phyloP scores from a whole-genome alignment of 441 rosid genomes.

The Cnidoscolus chayamansa region DNA sequence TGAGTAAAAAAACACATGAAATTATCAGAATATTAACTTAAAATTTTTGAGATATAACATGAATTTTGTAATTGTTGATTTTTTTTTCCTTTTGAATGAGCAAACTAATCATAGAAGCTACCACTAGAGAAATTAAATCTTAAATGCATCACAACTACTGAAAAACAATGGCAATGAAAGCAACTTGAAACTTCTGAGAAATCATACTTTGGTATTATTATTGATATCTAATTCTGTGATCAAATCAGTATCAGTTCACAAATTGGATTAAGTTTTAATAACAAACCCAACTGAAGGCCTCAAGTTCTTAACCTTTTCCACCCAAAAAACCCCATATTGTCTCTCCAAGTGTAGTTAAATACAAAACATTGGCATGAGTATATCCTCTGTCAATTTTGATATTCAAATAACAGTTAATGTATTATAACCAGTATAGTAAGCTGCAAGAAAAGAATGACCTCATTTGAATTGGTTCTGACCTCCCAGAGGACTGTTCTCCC shows the following conservation, averaged over 20 bases:
- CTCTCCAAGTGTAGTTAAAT: not conserved
- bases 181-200: not conserved
- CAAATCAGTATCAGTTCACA: constrained; percentile 1
- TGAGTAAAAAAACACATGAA: too few relatives aligned
- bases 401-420: not conserved
- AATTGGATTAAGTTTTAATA: not conserved
- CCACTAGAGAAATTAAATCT: too few relatives aligned
- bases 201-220: constrained; percentile 1
- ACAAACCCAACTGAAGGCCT: not conserved
- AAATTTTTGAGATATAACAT: too few relatives aligned
- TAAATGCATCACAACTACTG: too few relatives aligned
- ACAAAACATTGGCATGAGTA: not conserved
- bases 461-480: not conserved
- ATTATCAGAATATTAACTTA: too few relatives aligned
- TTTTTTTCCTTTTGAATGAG: too few relatives aligned
- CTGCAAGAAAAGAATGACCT: constrained; percentile 6
- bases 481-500: not conserved
- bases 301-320: not conserved
- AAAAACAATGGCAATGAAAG: not conserved
- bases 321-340: not conserved
- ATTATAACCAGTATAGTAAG: not conserved
- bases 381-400: not conserved
- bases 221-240: not conserved
- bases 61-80: too few relatives aligned
- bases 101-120: too few relatives aligned